Conservation (phyloP, 2,329 filamentous ascomycete genomes). For the Penicillium sp. region DNA sequence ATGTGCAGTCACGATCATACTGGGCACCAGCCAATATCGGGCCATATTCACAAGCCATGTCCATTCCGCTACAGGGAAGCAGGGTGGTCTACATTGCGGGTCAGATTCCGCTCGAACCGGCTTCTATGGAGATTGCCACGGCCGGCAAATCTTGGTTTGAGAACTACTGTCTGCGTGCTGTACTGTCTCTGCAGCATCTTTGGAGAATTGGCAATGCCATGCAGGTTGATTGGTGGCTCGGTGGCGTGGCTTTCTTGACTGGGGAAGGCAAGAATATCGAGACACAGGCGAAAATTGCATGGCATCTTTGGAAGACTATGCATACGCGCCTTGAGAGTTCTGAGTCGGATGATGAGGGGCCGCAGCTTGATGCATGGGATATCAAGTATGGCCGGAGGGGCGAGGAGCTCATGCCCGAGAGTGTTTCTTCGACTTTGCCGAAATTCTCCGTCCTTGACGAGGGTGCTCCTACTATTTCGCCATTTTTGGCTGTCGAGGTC, state of each 20-base stretch:
- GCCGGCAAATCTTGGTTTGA: constrained; percentile 23
- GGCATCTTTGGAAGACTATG: constrained; percentile 47
- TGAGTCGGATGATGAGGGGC: constrained; percentile 51
- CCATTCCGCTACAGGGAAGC: constrained; percentile 30
- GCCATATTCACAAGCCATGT: constrained; percentile 87
- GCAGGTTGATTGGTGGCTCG: constrained; percentile 71
- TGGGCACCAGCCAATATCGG: constrained; percentile 99
- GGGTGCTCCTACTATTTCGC: constrained; percentile 50
- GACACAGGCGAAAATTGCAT: constrained; percentile 38
- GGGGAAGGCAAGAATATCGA: constrained; percentile 29
- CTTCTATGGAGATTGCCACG: constrained; percentile 62
- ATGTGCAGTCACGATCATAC: constrained; percentile 91
- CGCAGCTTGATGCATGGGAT: constrained; percentile 49
- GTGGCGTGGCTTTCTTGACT: constrained; percentile 72
- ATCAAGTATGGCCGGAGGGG: constrained; percentile 57
- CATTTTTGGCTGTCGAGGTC: constrained; percentile 73
- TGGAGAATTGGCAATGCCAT: constrained; percentile 76
- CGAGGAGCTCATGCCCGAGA: constrained; percentile 33
- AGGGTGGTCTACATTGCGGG: constrained; percentile 70
- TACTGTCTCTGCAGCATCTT: constrained; percentile 81
- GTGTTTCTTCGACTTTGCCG: constrained; percentile 22
- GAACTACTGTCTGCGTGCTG: constrained; percentile 58
- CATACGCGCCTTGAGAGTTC: constrained; percentile 27
- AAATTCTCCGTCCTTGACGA: constrained; percentile 27
- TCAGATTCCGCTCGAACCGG: constrained; percentile 84